Base-by-base conservation (phyloP, 352 stramenopile genomes). In the Peronosclerospora sorghi region DNA sequence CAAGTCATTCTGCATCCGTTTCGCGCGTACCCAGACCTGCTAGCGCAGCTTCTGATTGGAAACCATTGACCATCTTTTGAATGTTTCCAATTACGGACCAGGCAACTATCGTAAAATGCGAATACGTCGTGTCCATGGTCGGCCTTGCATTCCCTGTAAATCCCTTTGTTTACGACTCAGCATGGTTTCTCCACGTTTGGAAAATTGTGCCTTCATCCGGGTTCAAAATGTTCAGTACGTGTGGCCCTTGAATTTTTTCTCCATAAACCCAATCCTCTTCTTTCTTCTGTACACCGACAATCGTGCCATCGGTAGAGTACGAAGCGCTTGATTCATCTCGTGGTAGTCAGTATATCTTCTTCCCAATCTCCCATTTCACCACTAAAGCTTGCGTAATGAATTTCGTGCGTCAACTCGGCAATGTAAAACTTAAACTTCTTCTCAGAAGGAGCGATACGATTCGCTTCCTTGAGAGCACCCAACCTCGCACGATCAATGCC, bases 221-320 rank as follows among this genome's bases (percentile, higher is more conserved):
- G 35, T 62, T 66, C 7, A 66, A 35, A 9, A 62, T 58, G n/a
- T 51, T 62, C 2, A 62, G n/a, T 26, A n/a, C n/a, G n/a, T 26
- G 3, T 26, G 21, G 21, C 21, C 6, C 21, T 26, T 26, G 21
- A 26, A 6, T 14, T 32, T 19, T 35, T 19, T 9, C 2, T 17
- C n/a, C 29, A 2, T 17, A n/a, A n/a, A n/a, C n/a, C n/a, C n/a
- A n/a, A n/a, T n/a, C n/a, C n/a, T n/a, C n/a, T n/a, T n/a, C n/a
- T n/a, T n/a, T 36, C 8, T 19, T 36, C 20, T 17, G 1, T 21
- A 17, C 14, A 17, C 7, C 32, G 7, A 13, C 13, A 8, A 36
- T 36, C 14, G 8, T 36, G 2, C 14, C 32, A 14, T 14, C 32
- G 19, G 32, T 20, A 1, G 32, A 13, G 18, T 13, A 36, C 32